Conservation (phyloP, 805 yeast species). For the Blastobotrys terrestris region DNA sequence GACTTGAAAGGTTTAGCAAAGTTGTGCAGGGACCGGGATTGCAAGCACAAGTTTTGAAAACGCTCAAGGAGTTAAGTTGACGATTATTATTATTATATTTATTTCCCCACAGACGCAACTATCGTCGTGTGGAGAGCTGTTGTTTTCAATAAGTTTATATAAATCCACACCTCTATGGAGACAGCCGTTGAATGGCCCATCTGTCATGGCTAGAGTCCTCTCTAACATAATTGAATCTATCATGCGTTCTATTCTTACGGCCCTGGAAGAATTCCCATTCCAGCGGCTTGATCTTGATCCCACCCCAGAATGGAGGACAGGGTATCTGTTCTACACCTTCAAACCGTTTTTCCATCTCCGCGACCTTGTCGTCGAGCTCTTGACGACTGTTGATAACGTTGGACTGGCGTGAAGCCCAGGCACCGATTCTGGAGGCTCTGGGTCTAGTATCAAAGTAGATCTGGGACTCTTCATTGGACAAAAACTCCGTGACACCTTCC, state of each 20-base stretch:
- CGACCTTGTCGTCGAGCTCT: constrained; percentile 52
- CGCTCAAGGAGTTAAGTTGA: not conserved
- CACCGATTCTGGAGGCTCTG: constrained; percentile 88
- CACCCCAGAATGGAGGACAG: constrained; percentile 96
- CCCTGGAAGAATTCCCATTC: constrained; percentile 99
- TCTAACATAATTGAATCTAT: constrained; percentile 69
- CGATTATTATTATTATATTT: not conserved
- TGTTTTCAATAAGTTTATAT: too few species aligned
- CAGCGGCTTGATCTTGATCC: constrained; percentile 77
- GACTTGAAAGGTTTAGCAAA: not conserved
- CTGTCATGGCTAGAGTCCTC: constrained; percentile 30
- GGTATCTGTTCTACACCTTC: constrained; percentile 62
- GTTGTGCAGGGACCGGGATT: not conserved
- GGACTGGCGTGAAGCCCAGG: constrained; percentile 94
- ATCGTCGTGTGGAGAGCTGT: too few species aligned
- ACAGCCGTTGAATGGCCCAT: constrained; percentile 66
- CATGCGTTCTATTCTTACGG: constrained; percentile 81
- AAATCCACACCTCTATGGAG: constrained; percentile 55
- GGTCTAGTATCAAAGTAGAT: constrained; percentile 84
- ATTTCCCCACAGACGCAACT: not conserved
- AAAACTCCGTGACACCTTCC: constrained; percentile 76
- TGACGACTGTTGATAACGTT: constrained; percentile 49
- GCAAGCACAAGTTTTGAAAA: not conserved
- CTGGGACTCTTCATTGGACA: constrained; percentile 65
- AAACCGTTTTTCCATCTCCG: constrained; percentile 48